Percentiles rank a stretch among this genome's conserved stretches.
phyloP scores from a whole-genome alignment of 2,329 filamentous ascomycete species.

The Stachybotrys echinatus region DNA sequence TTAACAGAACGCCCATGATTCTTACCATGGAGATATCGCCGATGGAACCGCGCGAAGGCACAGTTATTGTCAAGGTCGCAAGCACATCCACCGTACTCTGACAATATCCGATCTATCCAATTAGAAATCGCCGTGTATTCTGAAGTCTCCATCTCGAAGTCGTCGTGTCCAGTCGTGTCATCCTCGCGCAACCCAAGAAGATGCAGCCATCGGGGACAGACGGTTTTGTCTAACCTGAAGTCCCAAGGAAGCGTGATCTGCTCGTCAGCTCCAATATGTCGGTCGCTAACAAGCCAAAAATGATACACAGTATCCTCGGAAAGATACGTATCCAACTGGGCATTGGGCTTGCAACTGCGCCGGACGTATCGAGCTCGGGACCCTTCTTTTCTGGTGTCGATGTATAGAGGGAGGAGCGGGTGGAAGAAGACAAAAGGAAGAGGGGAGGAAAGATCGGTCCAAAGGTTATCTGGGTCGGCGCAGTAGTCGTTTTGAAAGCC shows the following conservation, averaged over 20 bases:
- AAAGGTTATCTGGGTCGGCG: slow-evolving; percentile 58
- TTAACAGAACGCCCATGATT: slow-evolving; percentile 29
- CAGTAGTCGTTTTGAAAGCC: slow-evolving; percentile 71
- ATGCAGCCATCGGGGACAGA: slow-evolving; percentile 49
- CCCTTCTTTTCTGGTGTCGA: slow-evolving; percentile 85
- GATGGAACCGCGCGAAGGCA: slow-evolving; percentile 58
- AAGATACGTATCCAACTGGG: slow-evolving; percentile 81
- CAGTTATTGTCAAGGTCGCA: slow-evolving; percentile 61
- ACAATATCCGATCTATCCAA: slow-evolving; percentile 66
- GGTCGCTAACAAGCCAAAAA: slow-evolving; percentile 86
- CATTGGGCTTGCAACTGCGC: slow-evolving; percentile 85
- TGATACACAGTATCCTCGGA: slow-evolving; percentile 75
- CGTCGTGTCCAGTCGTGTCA: slow-evolving; percentile 39
- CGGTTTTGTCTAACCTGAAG: slow-evolving; percentile 55
- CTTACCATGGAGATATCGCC: slow-evolving; percentile 45
- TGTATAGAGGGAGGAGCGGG: slow-evolving; percentile 81
- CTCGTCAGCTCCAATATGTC: slow-evolving; percentile 61
- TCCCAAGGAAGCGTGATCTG: slow-evolving; percentile 65
- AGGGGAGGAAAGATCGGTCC: slow-evolving; percentile 59
- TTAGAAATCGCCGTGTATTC: slow-evolving; percentile 57
- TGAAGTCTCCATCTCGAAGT: slow-evolving; percentile 50
- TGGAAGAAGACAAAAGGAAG: slow-evolving; percentile 83
- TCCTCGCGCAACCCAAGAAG: slow-evolving; percentile 60
- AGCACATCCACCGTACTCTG: slow-evolving; percentile 75
- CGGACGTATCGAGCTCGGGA: slow-evolving; percentile 84